A percentile compares a stretch with the other conserved stretches of the same genome.
Conservation (phyloP, 768 basidiomycete species). For the Favolaschia claudopus region DNA sequence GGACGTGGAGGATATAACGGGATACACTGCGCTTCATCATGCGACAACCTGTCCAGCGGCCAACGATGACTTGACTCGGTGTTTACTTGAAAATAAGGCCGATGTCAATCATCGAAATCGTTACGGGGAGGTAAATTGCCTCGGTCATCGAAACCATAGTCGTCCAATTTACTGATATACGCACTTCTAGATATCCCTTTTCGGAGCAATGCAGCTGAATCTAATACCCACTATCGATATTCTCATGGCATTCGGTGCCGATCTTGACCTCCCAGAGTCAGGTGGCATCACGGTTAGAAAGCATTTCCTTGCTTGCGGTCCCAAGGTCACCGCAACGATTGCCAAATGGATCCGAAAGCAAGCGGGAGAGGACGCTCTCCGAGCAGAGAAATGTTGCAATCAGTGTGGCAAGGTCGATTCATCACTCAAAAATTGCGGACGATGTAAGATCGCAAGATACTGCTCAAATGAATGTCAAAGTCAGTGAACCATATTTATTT, state of each 20-base stretch:
- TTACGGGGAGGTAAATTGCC: conserved; percentile 49
- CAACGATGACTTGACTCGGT: conserved; percentile 40
- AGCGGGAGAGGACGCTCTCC: conserved; percentile 47
- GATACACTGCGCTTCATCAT: conserved; percentile 60
- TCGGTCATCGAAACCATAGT: not conserved
- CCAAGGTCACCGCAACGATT: conserved; percentile 19
- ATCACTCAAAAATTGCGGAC: conserved; percentile 49
- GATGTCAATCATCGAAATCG: conserved; percentile 57
- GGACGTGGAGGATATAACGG: conserved; percentile 53
- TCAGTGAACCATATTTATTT: conserved; percentile 35
- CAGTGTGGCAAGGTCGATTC: conserved; percentile 33
- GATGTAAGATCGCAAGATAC: conserved; percentile 56
- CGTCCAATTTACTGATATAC: not conserved
- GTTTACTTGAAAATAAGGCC: conserved; percentile 54
- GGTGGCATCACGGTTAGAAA: conserved; percentile 28
- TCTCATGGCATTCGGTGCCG: conserved; percentile 58
- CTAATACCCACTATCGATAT: conserved; percentile 46
- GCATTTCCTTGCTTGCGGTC: conserved; percentile 13
- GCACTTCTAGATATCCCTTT: conserved; percentile 3
- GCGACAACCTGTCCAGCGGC: conserved; percentile 38
- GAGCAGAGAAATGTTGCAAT: conserved; percentile 56
- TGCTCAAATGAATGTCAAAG: conserved; percentile 65
- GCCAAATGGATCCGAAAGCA: conserved; percentile 46
- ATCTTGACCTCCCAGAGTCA: conserved; percentile 46
- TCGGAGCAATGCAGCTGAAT: conserved; percentile 29